These are phyloP conservation scores for Volvox africanus DNA, from an alignment of 139 green algal species.

Conservation along the genomic window DNA sequence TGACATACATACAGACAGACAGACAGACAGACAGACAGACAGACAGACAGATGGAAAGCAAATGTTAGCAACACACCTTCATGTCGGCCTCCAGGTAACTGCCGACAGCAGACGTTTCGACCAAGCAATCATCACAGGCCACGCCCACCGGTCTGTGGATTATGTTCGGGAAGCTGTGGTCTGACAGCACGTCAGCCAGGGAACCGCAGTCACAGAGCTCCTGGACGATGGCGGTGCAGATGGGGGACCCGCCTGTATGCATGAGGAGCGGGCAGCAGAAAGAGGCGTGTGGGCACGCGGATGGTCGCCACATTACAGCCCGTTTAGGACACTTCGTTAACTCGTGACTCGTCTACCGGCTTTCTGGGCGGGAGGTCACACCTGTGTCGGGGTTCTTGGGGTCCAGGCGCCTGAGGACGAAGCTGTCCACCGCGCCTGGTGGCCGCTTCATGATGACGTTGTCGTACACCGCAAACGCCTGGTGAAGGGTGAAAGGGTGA, in stretches of 20 bases:
- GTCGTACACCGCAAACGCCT: slow-evolving; percentile 11
- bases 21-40: no score
- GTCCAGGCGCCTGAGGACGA: not conserved
- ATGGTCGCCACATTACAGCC: no score
- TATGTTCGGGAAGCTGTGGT: not conserved
- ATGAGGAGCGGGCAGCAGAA: not conserved
- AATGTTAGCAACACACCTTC: not conserved
- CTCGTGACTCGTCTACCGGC: no score
- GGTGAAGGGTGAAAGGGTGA: no score
- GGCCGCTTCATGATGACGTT: not conserved
- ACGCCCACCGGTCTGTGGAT: not conserved
- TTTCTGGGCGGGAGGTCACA: no score
- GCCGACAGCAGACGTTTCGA: no score
- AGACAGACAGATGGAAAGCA: no score
- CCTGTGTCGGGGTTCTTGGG: no score
- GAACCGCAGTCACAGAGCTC: slow-evolving; percentile 34
- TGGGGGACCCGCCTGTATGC: not conserved
- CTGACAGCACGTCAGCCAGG: not conserved
- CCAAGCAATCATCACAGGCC: no score
- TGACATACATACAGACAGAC: no score
- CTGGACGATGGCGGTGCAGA: slow-evolving; percentile 21
- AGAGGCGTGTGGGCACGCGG: not conserved
- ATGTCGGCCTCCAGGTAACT: not conserved
- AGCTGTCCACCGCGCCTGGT: not conserved
- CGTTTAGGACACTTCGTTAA: no score